Conservation (phyloP, 2,329 filamentous ascomycete species). For the Pseudocercospora macadamiae region DNA sequence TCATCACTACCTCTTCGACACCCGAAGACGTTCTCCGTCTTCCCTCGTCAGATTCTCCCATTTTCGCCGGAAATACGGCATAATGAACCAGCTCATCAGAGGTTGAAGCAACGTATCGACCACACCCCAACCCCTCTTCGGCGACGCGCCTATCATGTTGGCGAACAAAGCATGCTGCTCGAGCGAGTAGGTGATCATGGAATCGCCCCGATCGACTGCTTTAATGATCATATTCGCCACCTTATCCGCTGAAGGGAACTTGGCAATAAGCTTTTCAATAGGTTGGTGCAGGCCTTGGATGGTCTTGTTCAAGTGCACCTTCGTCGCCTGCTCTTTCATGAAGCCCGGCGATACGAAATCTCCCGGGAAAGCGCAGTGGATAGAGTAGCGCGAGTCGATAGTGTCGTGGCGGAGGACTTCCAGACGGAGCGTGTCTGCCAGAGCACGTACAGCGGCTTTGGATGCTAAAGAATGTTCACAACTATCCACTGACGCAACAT, state of each 20-base stretch:
- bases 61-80: no score
- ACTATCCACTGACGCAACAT: neutral
- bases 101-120: no score
- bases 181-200: no score
- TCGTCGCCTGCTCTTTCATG: constrained; percentile 1
- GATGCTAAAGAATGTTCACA: neutral
- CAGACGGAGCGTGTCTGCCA: neutral
- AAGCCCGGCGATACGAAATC: constrained; percentile 6
- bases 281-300: neutral
- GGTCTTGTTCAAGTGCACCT: neutral
- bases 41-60: no score
- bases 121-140: no score
- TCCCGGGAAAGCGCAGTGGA: neutral
- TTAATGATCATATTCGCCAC: no score
- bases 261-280: neutral
- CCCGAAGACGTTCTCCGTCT: no score
- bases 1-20: no score
- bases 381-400: neutral
- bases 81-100: no score
- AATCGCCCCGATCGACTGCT: no score
- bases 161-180: no score
- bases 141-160: no score
- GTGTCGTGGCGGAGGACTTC: neutral
- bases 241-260: neutral
- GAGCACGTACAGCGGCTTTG: neutral